Percentiles rank a stretch among this genome's conserved stretches.
phyloP scores from a whole-genome alignment of 331 rosid species.

The Rosa hybrid region DNA sequence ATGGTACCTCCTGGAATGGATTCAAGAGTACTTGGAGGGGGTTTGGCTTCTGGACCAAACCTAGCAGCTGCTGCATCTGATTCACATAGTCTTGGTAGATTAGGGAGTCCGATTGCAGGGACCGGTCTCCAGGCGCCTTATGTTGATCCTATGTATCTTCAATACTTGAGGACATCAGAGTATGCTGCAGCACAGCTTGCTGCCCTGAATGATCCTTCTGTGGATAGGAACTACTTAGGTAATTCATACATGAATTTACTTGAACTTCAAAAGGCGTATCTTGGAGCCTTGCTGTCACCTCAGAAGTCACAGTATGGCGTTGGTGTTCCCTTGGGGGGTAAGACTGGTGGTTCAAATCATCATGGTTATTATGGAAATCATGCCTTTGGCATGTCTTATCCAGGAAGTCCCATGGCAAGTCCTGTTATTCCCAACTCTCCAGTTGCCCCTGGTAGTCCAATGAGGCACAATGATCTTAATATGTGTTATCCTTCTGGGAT shows the following conservation, averaged over 20 bases:
- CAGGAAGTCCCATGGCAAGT: slow-evolving; percentile 86
- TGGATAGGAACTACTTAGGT: slow-evolving; percentile 71
- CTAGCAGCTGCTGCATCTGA: slow-evolving; percentile 61
- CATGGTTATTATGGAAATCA: slow-evolving; percentile 85
- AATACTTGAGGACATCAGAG: slow-evolving; percentile 82
- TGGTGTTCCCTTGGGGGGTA: slow-evolving; percentile 58
- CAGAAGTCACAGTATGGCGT: slow-evolving; percentile 81
- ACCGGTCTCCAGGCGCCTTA: slow-evolving; percentile 73
- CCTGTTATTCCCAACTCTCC: slow-evolving; percentile 73
- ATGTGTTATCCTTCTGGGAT: slow-evolving; percentile 77
- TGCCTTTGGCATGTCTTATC: slow-evolving; percentile 76
- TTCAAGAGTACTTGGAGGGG: slow-evolving; percentile 70
- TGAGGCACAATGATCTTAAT: slow-evolving; percentile 74
- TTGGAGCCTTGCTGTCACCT: slow-evolving; percentile 77
- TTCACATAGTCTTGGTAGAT: slow-evolving; percentile 60
- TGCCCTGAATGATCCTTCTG: slow-evolving; percentile 73
- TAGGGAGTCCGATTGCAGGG: slow-evolving; percentile 73
- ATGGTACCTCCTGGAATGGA: slow-evolving; percentile 78
- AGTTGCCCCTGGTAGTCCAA: slow-evolving; percentile 89
- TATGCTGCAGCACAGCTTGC: slow-evolving; percentile 81
- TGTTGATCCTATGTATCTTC: slow-evolving; percentile 88
- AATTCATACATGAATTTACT: slow-evolving; percentile 76
- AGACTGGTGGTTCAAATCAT: slow-evolving; percentile 69
- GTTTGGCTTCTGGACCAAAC: slow-evolving; percentile 59
- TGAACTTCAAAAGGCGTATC: slow-evolving; percentile 87